phyloP scores from a whole-genome alignment of 1,284 basidiomycete genomes.

The Apiotrichum gracile region DNA sequence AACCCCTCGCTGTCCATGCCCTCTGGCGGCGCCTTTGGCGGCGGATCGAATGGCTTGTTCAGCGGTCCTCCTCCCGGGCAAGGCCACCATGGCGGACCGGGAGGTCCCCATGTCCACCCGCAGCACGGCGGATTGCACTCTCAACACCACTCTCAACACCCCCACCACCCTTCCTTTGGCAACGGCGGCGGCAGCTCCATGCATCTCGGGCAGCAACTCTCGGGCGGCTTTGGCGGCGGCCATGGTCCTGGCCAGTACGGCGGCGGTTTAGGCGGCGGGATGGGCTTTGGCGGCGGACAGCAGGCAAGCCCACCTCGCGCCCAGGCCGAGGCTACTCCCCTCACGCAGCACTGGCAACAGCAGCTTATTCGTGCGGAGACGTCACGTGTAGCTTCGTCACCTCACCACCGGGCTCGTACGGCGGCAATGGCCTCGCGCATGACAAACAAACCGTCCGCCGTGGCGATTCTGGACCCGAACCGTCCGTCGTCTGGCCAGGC shows the following conservation, averaged over 20 bases:
- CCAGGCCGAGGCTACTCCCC: constrained; percentile 27
- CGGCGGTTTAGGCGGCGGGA: constrained; percentile 22
- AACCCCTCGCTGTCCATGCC: constrained; percentile 16
- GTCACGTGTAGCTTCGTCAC: constrained; percentile 51
- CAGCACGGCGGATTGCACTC: constrained; percentile 16
- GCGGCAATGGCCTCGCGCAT: constrained; percentile 54
- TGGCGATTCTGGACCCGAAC: constrained; percentile 49
- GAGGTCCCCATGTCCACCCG: constrained; percentile 10
- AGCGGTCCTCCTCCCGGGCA: constrained; percentile 11
- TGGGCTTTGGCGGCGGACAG: constrained; percentile 18
- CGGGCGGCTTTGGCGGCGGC: constrained; percentile 15
- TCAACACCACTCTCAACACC: constrained; percentile 20
- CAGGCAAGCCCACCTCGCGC: constrained; percentile 37
- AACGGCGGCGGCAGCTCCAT: constrained; percentile 19
- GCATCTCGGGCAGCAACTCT: constrained; percentile 27
- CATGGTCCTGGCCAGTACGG: constrained; percentile 20
- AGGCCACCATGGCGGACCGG: constrained; percentile 14
- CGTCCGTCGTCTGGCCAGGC: constrained; percentile 12
- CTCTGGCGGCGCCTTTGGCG: constrained; percentile 14
- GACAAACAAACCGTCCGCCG: constrained; percentile 48
- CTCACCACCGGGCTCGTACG: constrained; percentile 55
- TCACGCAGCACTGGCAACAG: constrained; percentile 46
- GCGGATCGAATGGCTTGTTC: constrained; percentile 16
- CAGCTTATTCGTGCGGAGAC: constrained; percentile 45
- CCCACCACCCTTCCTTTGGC: constrained; percentile 30